Evolutionary conservation across 1,284 basidiomycete genomes (phyloP), one percentile per base, ranked within the genome.

Genomic region (Malassezia restricta): DNA sequence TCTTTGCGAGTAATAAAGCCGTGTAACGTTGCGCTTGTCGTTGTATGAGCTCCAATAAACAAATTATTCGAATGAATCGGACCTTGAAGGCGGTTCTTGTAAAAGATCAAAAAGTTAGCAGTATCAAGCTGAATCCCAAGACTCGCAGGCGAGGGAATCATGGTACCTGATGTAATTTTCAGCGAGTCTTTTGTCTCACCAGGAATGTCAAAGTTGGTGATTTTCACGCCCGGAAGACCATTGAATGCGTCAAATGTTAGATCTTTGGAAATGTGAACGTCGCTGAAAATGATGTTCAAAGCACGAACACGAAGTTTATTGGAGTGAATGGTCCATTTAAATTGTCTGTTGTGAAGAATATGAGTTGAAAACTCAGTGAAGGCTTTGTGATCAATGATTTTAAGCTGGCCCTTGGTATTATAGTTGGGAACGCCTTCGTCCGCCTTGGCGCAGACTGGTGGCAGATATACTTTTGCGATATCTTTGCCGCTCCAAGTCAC

Each of bases 171-270:
- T 55, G 80, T 79, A 51, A 86, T 82, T 53, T 80, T 79, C 57
- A 86, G 83, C 35, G 83, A 81, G 55, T 83, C 83, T 40, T 78
- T 78, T 40, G 80, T 77, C 66, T 83, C 79, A 61, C 83, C 80
- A 14, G 58, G 57, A 46, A 62, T 49, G 52, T 75, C 64, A 24
- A 86, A 86, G 74, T 84, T 81, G 61, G 76, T 79, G 64, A 85
- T 83, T 1, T 79, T 81, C 37, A 75, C 68, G 28, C 70, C 71
- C 12, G 82, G 81, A 20, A 86, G 74, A 46, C 76, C 77, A 58
- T 84, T 82, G 75, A 86, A 86, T 3, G 83, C 84, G 66, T 80
- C 81, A 75, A 87, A 79, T 8, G 80, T 75, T 47, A 86, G 73
- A 6, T 76, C 76, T 75, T 86, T 86, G 43, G 76, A 78, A 48